Evolutionary conservation across 768 basidiomycete species (phyloP).

Genomic region (Suillus subalutaceus): DNA sequence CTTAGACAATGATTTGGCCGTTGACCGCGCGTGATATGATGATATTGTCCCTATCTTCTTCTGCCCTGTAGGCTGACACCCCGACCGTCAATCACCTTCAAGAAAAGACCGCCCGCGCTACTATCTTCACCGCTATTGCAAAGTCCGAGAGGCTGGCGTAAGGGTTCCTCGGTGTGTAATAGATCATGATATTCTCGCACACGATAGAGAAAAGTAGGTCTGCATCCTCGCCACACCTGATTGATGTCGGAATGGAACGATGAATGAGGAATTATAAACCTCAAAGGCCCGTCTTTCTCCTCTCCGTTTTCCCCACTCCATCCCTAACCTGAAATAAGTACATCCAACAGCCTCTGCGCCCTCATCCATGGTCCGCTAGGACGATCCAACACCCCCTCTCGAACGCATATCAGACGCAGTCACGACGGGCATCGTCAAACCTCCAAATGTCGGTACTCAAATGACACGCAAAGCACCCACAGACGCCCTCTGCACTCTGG

Average conservation of each 20-base stretch:
- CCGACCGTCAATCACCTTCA: background rate
- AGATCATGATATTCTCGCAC: background rate
- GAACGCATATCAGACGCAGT: conserved; percentile 36
- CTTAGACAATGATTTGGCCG: background rate
- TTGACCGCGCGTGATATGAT: background rate
- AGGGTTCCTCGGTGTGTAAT: too few species aligned
- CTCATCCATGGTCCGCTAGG: conserved; percentile 95
- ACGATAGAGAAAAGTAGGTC: background rate
- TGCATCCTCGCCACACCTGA: background rate
- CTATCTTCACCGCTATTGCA: background rate
- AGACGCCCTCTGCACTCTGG: background rate
- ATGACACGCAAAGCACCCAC: background rate
- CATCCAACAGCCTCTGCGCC: conserved; percentile 41
- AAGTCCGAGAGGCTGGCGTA: too few species aligned
- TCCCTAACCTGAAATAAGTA: too few species aligned
- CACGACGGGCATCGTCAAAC: background rate
- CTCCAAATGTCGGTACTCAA: background rate
- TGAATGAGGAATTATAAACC: background rate
- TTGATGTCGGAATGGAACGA: background rate
- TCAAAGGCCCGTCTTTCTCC: too few species aligned
- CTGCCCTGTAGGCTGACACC: background rate
- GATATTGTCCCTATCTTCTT: background rate
- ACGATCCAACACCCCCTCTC: conserved; percentile 77
- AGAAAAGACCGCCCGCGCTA: background rate
- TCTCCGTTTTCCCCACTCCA: too few species aligned